Base-by-base conservation (phyloP, 2,329 filamentous ascomycete species). In the Aspergillus puulaauensis region DNA sequence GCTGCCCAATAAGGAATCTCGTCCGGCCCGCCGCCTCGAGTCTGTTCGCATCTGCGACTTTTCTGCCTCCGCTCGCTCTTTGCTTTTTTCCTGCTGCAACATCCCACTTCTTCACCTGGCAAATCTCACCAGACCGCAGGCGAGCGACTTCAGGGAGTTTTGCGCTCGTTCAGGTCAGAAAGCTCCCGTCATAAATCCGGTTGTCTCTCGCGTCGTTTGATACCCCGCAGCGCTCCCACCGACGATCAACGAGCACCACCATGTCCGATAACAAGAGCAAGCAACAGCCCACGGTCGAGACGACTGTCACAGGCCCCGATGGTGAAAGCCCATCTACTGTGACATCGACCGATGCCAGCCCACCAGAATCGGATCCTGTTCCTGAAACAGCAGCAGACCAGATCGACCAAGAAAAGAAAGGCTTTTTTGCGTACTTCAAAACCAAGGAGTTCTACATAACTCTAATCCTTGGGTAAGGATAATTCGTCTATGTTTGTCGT, bases 381-480 rank as follows among this genome's bases (percentile, higher is more conserved):
- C 53, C 59, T 15, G 61, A 68, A 41, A 67, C 68, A 23, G 62
- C 70, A 8, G 74, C 71, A 15, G 76, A 77, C 44, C 73, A 73
- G 39, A 66, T 77, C 9, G 74, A 75, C 31, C 67, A 72, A 52
- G 62, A 74, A 54, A 80, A 81, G 74, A 77, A 78, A 63, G 74
- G 79, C 4, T 81, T 79, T 64, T 83, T 87, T 64, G 79, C 88
- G 44, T 98, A 95, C 77, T 80, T 98, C 62, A 83, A 82, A 66
- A 96, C 93, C 11, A 82, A 82, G 69, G 90, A 97, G 72, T 98
- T 99, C 73, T 98, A 91, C 85, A 79, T 91, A 65, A 86, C 96
- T 44, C 80, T 98, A 66, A 59, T 86, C 49, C 78, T 98, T 59
- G 92, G 92, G 79, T 86, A 75, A 66, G 78, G 77, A 3, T 33